Base-by-base conservation (phyloP, 805 yeast genomes). In the Blastobotrys chiropterorum region DNA sequence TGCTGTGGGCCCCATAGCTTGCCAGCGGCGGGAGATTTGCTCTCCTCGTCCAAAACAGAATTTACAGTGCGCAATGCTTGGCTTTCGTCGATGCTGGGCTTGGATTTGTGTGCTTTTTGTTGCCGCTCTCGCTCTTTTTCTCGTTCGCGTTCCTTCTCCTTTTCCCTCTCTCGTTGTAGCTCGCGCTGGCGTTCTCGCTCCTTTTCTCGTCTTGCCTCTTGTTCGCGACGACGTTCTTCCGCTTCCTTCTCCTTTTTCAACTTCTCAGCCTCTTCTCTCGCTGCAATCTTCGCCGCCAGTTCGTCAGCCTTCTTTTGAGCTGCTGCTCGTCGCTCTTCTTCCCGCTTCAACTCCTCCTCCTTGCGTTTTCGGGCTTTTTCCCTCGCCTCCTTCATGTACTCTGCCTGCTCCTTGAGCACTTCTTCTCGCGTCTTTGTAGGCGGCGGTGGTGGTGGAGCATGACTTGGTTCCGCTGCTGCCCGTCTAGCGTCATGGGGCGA, bases 351-450 rank as follows among this genome's bases (percentile, higher is more conserved):
- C 47, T 67, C 71, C 45, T 66, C 68, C 44, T 67, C 70, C 50
- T 67, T 67, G 13, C 71, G 60, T 49, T 56, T 62, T n/a, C 64
- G 55, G 2, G 70, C 72, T 41, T 58, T 60, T 47, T 66, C 71
- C 7, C 65, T 54, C 3, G 67, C 61, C 20, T 54, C 55, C 20
- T 56, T 53, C 75, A 71, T 70, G 20, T 55, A 53, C 44, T 61
- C 63, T 47, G 66, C 61, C 56, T 71, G 74, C 50, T 61, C 61
- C 31, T 59, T 59, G 15, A 51, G 44, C 11, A 46, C 39, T n/a
- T 39, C 46, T 8, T 44, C 31, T n/a, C 26, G 22, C 16, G 44
- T 6, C 15, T 15, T 14, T 19, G 34, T 21, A n/a, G 14, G 53
- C 16, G 11, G 22, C 46, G 4, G 39, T 31, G 47, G 39, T 17